These are phyloP conservation scores for Psilocybe subaeruginosa DNA, from an alignment of 768 basidiomycete species.

Conservation along the genomic window DNA sequence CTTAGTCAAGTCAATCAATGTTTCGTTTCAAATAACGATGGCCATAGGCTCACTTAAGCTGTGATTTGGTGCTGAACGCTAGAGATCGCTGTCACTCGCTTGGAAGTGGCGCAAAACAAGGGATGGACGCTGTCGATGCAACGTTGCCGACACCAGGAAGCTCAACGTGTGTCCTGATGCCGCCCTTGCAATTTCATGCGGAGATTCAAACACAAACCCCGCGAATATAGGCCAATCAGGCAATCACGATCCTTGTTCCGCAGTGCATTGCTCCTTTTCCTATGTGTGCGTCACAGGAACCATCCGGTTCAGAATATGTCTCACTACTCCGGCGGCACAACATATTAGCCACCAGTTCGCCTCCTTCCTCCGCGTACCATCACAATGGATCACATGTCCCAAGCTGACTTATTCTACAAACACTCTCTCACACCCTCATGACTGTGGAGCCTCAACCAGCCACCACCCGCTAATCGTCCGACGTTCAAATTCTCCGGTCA, in stretches of 20 bases:
- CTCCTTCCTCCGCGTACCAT: conserved; percentile 10
- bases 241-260: neutral
- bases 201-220: conserved; percentile 32
- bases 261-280: neutral
- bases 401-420: conserved; percentile 9
- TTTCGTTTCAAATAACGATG: conserved; percentile 6
- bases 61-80: neutral
- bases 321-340: conserved; percentile 33
- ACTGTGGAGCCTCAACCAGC: conserved; percentile 32
- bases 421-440: conserved; percentile 34
- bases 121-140: conserved; percentile 10
- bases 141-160: conserved; percentile 25
- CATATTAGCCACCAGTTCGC: conserved; percentile 23
- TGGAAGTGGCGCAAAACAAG: conserved; percentile 5
- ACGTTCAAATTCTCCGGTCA: neutral
- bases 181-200: conserved; percentile 32
- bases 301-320: conserved; percentile 12
- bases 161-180: conserved; percentile 27
- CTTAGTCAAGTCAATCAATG: conserved; percentile 40
- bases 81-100: conserved; percentile 6
- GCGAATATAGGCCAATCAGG: conserved; percentile 16
- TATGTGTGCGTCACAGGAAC: conserved; percentile 40
- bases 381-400: neutral
- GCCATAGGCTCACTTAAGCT: neutral
- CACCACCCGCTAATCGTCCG: neutral